A percentile compares a stretch with the other conserved stretches of the same genome.
Evolutionary conservation across 371 early-diverging fungal species (phyloP).

Genomic region (Globomyces sp.): DNA sequence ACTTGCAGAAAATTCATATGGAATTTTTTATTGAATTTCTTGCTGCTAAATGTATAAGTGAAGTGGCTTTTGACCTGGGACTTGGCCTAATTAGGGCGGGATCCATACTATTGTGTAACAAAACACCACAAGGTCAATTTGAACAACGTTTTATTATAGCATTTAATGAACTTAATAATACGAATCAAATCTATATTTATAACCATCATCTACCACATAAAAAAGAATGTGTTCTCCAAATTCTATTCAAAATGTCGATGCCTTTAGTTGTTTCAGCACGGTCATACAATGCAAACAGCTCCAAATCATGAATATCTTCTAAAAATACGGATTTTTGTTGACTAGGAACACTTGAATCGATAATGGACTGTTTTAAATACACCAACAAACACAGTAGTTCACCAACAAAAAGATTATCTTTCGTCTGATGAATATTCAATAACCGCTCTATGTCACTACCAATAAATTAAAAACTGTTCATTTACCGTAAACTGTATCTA

Average conservation of each 20-base stretch:
- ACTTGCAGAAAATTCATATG: too few relatives aligned
- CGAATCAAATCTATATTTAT: too few relatives aligned
- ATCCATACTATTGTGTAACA: too few relatives aligned
- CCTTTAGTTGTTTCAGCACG: neutral
- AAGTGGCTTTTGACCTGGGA: too few relatives aligned
- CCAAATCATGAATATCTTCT: slow-evolving; percentile 13
- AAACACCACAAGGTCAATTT: too few relatives aligned
- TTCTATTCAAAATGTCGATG: slow-evolving; percentile 2
- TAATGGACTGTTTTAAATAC: neutral
- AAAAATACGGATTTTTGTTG: slow-evolving; percentile 2
- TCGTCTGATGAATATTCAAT: neutral
- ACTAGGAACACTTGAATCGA: neutral
- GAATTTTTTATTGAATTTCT: too few relatives aligned
- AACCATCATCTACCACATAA: too few relatives aligned
- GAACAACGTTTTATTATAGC: too few relatives aligned
- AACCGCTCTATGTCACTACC: slow-evolving; percentile 8
- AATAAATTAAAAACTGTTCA: neutral
- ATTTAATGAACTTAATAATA: too few relatives aligned
- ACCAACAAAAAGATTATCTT: neutral
- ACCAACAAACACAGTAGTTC: neutral
- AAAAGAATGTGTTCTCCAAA: slow-evolving; percentile 3
- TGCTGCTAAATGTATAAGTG: too few relatives aligned
- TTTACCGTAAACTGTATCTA: neutral
- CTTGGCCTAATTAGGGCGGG: too few relatives aligned
- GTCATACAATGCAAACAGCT: neutral